Conservation (phyloP, 2,329 filamentous ascomycete species). For the Colletotrichum agaves region DNA sequence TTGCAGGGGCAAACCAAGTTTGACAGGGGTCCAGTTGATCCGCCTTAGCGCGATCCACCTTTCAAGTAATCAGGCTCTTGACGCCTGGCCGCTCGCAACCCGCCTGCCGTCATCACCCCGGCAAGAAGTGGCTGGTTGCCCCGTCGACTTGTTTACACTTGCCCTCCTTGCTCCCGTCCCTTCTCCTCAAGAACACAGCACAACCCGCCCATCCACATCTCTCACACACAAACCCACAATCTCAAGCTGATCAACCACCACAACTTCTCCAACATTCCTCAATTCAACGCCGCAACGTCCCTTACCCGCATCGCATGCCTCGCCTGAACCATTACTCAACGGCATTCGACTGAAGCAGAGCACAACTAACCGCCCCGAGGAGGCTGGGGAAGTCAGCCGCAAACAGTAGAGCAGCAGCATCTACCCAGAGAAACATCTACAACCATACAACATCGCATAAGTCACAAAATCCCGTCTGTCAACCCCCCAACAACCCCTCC, state of each 20-base stretch:
- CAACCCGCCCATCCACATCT: constrained; percentile 38
- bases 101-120: constrained; percentile 38
- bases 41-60: constrained; percentile 23
- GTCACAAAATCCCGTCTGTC: constrained; percentile 17
- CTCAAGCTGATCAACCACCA: constrained; percentile 21
- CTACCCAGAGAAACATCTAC: constrained; percentile 13
- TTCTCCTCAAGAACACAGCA: constrained; percentile 38
- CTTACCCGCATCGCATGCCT: constrained; percentile 19
- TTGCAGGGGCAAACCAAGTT: constrained; percentile 22
- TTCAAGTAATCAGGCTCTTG: constrained; percentile 7
- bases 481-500: constrained; percentile 25
- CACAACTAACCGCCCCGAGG: not conserved
- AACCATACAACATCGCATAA: constrained; percentile 34
- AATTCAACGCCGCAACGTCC: constrained; percentile 26
- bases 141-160: constrained; percentile 43
- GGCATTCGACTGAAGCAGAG: constrained; percentile 28
- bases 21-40: constrained; percentile 30
- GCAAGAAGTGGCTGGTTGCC: constrained; percentile 41
- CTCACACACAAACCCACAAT: constrained; percentile 33
- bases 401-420: not conserved
- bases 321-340: constrained; percentile 23
- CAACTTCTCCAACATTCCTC: constrained; percentile 36
- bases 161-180: constrained; percentile 35
- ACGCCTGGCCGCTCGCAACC: constrained; percentile 20
- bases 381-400: constrained; percentile 8